A percentile compares a stretch with the other conserved stretches of the same genome.
These are phyloP conservation scores for Apiotrichum brassicae DNA, from an alignment of 1,284 basidiomycete genomes.

Conservation along the genomic window DNA sequence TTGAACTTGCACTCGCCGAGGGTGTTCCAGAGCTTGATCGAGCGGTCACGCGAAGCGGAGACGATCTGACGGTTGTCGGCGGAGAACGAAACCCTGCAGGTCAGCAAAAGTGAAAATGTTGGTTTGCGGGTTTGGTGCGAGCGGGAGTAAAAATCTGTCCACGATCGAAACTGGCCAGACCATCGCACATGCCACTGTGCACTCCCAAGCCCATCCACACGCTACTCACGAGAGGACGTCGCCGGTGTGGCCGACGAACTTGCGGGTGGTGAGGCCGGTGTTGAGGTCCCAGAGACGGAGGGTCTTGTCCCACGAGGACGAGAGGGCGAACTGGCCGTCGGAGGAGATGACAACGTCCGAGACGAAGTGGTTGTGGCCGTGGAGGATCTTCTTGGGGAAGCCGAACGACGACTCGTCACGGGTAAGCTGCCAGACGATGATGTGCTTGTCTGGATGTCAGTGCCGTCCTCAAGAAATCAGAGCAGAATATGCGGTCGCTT, in stretches of 20 bases:
- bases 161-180: too few relatives aligned
- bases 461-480: too few relatives aligned
- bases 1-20: slow-evolving; percentile 99
- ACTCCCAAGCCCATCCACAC: too few relatives aligned
- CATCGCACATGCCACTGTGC: too few relatives aligned
- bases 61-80: slow-evolving; percentile 99
- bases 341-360: slow-evolving; percentile 98
- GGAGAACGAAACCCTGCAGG: slow-evolving; percentile 73
- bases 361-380: slow-evolving; percentile 99
- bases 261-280: slow-evolving; percentile 86
- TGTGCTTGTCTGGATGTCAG: slow-evolving; percentile 99
- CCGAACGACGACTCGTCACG: slow-evolving; percentile 85
- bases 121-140: neutral
- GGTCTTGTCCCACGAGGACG: slow-evolving; percentile 99
- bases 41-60: slow-evolving; percentile 91
- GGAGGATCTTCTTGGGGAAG: slow-evolving; percentile 93
- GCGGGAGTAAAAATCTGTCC: neutral
- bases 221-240: slow-evolving; percentile 75
- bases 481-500: too few relatives aligned
- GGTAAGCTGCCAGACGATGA: slow-evolving; percentile 99
- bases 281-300: slow-evolving; percentile 99
- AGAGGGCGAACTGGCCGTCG: slow-evolving; percentile 98
- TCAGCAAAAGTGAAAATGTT: neutral
- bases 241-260: slow-evolving; percentile 96
- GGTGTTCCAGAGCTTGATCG: slow-evolving; percentile 99